Conservation (phyloP, 1,284 basidiomycete species). For the Trichosporon coremiiforme region DNA sequence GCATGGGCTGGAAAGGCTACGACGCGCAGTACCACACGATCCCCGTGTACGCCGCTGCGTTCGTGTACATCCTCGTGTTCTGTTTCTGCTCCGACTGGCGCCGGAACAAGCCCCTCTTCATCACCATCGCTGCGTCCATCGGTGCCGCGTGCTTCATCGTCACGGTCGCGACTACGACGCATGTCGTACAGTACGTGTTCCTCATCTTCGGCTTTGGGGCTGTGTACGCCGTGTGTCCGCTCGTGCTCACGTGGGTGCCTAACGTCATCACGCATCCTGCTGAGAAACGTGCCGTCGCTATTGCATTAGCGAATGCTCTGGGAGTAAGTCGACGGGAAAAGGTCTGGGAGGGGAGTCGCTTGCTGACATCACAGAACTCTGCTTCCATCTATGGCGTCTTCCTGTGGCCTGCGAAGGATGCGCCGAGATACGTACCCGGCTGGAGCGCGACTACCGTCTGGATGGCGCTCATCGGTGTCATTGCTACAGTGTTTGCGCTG, state of each 20-base stretch:
- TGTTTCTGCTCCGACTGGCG: slow-evolving; percentile 57
- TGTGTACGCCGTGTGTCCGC: slow-evolving; percentile 58
- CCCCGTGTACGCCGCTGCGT: slow-evolving; percentile 56
- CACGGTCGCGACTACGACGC: slow-evolving; percentile 48
- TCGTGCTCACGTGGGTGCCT: slow-evolving; percentile 56
- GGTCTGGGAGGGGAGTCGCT: not conserved
- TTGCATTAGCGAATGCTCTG: slow-evolving; percentile 55
- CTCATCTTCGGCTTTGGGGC: slow-evolving; percentile 59
- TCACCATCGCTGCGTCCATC: slow-evolving; percentile 45
- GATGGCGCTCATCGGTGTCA: slow-evolving; percentile 51
- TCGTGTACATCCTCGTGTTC: slow-evolving; percentile 55
- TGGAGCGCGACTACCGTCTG: slow-evolving; percentile 56
- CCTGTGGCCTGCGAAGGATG: slow-evolving; percentile 57
- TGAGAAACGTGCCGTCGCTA: slow-evolving; percentile 56
- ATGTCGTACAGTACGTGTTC: slow-evolving; percentile 58
- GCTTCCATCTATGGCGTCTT: slow-evolving; percentile 59
- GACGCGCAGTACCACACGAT: slow-evolving; percentile 59
- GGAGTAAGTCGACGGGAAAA: slow-evolving; percentile 26
- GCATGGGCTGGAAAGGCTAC: slow-evolving; percentile 49
- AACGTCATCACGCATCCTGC: slow-evolving; percentile 53
- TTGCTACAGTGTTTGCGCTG: slow-evolving; percentile 51
- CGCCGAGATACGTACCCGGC: slow-evolving; percentile 57
- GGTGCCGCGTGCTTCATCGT: slow-evolving; percentile 57
- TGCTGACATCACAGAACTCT: slow-evolving; percentile 32
- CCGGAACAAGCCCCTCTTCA: slow-evolving; percentile 56